Base-by-base conservation (phyloP, 352 stramenopile genomes). In the Pythium vanterpoolii region DNA sequence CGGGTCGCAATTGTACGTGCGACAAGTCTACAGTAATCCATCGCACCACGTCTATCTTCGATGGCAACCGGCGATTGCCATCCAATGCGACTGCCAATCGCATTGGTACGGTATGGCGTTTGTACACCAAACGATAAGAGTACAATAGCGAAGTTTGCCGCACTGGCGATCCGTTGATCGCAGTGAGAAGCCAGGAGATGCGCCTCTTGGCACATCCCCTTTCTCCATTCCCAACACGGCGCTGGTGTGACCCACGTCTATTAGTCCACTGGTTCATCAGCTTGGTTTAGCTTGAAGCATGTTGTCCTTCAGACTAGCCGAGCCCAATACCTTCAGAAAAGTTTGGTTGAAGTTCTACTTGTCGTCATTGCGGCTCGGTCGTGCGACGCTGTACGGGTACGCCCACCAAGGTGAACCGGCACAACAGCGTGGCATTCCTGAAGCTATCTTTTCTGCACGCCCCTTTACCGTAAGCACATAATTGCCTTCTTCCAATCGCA, bases 161-260 rank as follows among this genome's bases (percentile, higher is more conserved):
- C 18, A 26, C 2, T 26, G 42, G 42, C 21, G 19, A 5, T 6
- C 40, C 40, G 38, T 42, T 30, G 47, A 40, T 26, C 18, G 11
- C 5, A 24, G 42, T 23, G 23, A 2, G 19, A 43, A 11, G 23
- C 5, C 2, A 18, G 52, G 52, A 38, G 52, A 51, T 60, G 51
- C 5, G 38, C 49, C 33, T 3, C 26, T 5, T 6, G 10, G 50
- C 24, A 45, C 50, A 57, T 58, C 51, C 27, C 38, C 39, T 23
- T 45, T 58, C 50, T 58, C 52, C 52, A 36, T 59, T 60, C 52
- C 43, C 40, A 60, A 60, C 52, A 60, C 52, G 52, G 52, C 39
- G 28, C 30, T 31, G 38, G 21, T 46, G 52, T 60, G 52, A n/a
- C 21, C 52, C 52, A 60, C 52, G 33, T 30, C 6, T 5, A 47